A percentile compares a stretch with the other conserved stretches of the same genome.
Conservation (phyloP, 192 early-diverging fungal species). For the Thamnidium elegans region DNA sequence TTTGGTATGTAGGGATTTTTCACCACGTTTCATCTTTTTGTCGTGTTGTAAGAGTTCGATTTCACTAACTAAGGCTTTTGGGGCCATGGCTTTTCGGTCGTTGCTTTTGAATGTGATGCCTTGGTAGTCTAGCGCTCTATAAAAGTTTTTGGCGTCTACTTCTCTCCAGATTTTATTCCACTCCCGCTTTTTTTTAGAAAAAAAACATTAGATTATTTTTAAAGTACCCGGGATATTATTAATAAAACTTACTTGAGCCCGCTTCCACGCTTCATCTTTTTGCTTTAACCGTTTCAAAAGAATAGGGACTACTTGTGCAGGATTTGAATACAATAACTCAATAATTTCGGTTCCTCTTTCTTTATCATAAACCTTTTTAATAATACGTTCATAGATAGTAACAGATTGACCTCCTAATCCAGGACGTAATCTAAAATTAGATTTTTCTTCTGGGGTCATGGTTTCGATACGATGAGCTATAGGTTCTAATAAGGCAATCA, state of each 20-base stretch:
- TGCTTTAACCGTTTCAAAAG: constrained; percentile 94
- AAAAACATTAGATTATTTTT: neutral
- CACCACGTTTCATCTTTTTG: constrained; percentile 5
- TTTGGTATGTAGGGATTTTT: constrained; percentile 13
- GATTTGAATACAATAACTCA: constrained; percentile 88
- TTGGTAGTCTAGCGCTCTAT: constrained; percentile 93
- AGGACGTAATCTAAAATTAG: constrained; percentile 66
- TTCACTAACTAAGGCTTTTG: constrained; percentile 78
- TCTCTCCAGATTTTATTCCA: constrained; percentile 98
- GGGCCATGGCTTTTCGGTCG: constrained; percentile 78
- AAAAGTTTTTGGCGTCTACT: constrained; percentile 89
- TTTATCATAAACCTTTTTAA: constrained; percentile 93
- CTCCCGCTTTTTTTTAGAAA: constrained; percentile 64
- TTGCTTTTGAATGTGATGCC: constrained; percentile 84
- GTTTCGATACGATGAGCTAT: constrained; percentile 76
- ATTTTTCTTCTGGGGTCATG: constrained; percentile 79
- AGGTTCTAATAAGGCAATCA: constrained; percentile 87
- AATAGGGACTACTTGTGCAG: constrained; percentile 87
- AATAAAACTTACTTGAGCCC: constrained; percentile 57
- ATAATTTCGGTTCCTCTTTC: constrained; percentile 87
- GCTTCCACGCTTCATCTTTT: constrained; percentile 98
- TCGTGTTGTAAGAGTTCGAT: constrained; percentile 76
- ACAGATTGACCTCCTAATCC: constrained; percentile 83
- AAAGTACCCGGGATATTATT: neutral
- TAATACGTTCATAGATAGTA: constrained; percentile 87